Evolutionary conservation across 805 yeast genomes (phyloP).

Genomic region (Wickerhamiella parazyma): DNA sequence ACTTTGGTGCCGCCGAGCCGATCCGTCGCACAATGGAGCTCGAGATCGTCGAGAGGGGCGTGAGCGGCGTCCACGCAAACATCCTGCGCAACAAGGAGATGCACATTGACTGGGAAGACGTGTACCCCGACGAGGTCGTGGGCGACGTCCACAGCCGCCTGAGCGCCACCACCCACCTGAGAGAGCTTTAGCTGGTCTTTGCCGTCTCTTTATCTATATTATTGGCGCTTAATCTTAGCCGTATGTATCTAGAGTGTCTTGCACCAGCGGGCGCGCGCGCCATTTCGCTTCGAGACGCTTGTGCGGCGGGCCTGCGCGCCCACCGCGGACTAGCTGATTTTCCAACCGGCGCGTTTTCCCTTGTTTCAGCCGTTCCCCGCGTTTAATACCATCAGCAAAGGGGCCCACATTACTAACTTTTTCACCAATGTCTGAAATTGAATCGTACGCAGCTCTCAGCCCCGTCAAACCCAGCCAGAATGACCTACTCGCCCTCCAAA

Average conservation of each 20-base stretch:
- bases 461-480: neutral
- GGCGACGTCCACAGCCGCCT: slow-evolving; percentile 2
- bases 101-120: slow-evolving; percentile 84
- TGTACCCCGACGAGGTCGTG: slow-evolving; percentile 31
- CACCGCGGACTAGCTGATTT: too few species aligned
- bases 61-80: slow-evolving; percentile 46
- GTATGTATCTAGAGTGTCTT: too few species aligned
- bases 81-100: slow-evolving; percentile 67
- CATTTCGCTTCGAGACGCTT: too few species aligned
- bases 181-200: neutral
- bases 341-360: too few species aligned
- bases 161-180: slow-evolving; percentile 1
- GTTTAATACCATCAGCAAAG: neutral
- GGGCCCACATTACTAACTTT: neutral
- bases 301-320: too few species aligned
- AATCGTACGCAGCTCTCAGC: slow-evolving; percentile 4
- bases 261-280: too few species aligned
- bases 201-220: too few species aligned
- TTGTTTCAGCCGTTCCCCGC: neutral
- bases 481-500: slow-evolving; percentile 20
- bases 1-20: slow-evolving; percentile 90
- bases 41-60: slow-evolving; percentile 48
- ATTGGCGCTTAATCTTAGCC: too few species aligned
- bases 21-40: slow-evolving; percentile 84
- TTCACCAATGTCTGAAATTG: slow-evolving; percentile 7